A percentile compares a stretch with the other conserved stretches of the same genome.
Evolutionary conservation across 257 asterid genomes (phyloP).

Genomic region (Anisodus tanguticus): DNA sequence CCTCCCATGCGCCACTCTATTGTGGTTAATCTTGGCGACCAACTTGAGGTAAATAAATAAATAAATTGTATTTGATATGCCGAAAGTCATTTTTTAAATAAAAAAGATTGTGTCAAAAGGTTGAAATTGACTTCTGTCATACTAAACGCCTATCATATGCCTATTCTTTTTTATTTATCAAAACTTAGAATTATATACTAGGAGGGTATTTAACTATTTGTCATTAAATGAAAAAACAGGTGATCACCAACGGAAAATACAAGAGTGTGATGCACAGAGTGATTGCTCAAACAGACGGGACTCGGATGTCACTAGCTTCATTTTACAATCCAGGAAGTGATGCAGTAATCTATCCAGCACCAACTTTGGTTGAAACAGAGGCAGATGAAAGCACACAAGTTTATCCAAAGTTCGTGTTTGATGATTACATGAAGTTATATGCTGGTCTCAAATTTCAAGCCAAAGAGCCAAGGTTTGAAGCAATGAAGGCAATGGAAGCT

Average conservation of each 20-base stretch:
- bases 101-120: too few relatives aligned
- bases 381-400: conserved; percentile 21
- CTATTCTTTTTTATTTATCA: too few relatives aligned
- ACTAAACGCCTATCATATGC: too few relatives aligned
- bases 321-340: conserved; percentile 43
- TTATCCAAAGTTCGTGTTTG: conserved; percentile 37
- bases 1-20: conserved; percentile 63
- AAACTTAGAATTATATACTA: background rate
- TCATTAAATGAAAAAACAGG: conserved; percentile 24
- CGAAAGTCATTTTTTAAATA: background rate
- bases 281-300: conserved; percentile 39
- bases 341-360: conserved; percentile 41
- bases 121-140: too few relatives aligned
- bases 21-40: conserved; percentile 77
- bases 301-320: conserved; percentile 42
- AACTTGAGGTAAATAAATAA: conserved; percentile 49
- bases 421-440: conserved; percentile 40
- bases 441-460: conserved; percentile 41
- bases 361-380: conserved; percentile 20
- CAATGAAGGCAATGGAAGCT: conserved; percentile 35
- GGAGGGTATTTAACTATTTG: background rate
- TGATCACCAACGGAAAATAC: conserved; percentile 43
- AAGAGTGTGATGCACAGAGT: conserved; percentile 44
- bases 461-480: conserved; percentile 45
- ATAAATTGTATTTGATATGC: background rate